phyloP scores from a whole-genome alignment of 2,329 filamentous ascomycete species.

The Xylariaceae sp. region DNA sequence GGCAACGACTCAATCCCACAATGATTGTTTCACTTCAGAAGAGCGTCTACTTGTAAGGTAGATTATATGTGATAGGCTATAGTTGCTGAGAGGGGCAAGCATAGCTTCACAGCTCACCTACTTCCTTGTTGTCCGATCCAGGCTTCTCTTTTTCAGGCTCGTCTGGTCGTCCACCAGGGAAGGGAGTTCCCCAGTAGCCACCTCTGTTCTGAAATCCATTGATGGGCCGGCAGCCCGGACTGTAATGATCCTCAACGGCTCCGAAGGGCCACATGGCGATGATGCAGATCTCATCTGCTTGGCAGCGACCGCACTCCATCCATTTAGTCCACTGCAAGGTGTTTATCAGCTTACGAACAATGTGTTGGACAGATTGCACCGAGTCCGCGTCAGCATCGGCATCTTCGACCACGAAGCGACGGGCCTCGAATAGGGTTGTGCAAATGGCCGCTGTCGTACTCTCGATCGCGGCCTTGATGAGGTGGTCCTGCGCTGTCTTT shows the following conservation, averaged over 20 bases:
- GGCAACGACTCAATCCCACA: no score
- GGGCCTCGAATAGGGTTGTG: slow-evolving; percentile 25
- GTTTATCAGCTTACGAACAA: slow-evolving; percentile 23
- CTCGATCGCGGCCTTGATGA: slow-evolving; percentile 43
- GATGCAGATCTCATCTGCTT: slow-evolving; percentile 33
- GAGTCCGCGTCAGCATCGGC: slow-evolving; percentile 8
- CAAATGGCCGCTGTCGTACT: slow-evolving; percentile 19
- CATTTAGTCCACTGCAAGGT: slow-evolving; percentile 34
- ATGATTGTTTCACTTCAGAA: no score
- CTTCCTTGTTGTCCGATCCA: no score
- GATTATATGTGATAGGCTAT: no score
- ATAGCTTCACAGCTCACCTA: no score
- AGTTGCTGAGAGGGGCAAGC: no score
- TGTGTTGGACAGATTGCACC: slow-evolving; percentile 3
- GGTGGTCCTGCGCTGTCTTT: slow-evolving; percentile 39
- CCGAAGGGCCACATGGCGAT: slow-evolving; percentile 39
- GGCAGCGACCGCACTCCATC: slow-evolving; percentile 33
- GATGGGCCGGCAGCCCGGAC: slow-evolving; percentile 32
- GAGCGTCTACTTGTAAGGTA: no score
- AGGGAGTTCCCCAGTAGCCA: no score
- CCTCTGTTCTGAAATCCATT: no score
- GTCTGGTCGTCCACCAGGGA: no score
- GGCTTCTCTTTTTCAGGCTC: no score
- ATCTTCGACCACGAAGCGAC: slow-evolving; percentile 23
- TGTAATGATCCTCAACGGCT: slow-evolving; percentile 27